Base-by-base conservation (phyloP, 768 basidiomycete species). In the Ramaria sp. region DNA sequence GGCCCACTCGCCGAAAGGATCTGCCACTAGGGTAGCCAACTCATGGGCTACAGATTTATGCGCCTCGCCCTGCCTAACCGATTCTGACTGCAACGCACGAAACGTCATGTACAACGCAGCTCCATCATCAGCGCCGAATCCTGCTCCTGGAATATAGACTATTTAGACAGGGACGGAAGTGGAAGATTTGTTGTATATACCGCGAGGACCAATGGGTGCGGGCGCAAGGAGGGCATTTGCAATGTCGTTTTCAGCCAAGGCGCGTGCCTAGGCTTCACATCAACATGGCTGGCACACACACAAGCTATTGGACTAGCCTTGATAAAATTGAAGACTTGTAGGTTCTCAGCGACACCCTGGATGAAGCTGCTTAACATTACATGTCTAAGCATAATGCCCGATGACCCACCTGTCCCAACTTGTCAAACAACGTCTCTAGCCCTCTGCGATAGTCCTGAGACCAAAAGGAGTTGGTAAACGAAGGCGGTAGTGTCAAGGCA, bases 401-500 rank as follows among this genome's bases (percentile, higher is more conserved):
- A 3, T 50, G 13, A 63, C 74, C 50, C 59, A 85, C 90, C 78
- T 89, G 86, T 63, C 91, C 85, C 24, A 92, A 80, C 69, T 88
- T 85, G 45, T 65, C 69, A 66, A 81, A 91, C 33, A 92, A 70
- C 22, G 87, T 79, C 60, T 95, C 83, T 30, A 96, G 77, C 34
- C 92, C 93, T 59, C 73, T 80, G 46, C 89, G 77, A 67, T 91
- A 93, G 73, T 93, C 91, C 68, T 90, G 86, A 15, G 91, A 81
- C 93, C 93, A 96, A 74, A 96, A 96, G 31, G 91, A 93, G 69
- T 95, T 94, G 56, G 78, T 82, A 68, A 96, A 96, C 15, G 80
- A 79, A 58, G 91, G 75, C n/a, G 92, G 92, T 65, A 94, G 81
- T 45, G 91, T 88, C 60, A 95, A 73, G 61, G 90, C 86, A 60